Base-by-base conservation (phyloP, 352 stramenopile genomes). In the Phytophthora citrophthora region DNA sequence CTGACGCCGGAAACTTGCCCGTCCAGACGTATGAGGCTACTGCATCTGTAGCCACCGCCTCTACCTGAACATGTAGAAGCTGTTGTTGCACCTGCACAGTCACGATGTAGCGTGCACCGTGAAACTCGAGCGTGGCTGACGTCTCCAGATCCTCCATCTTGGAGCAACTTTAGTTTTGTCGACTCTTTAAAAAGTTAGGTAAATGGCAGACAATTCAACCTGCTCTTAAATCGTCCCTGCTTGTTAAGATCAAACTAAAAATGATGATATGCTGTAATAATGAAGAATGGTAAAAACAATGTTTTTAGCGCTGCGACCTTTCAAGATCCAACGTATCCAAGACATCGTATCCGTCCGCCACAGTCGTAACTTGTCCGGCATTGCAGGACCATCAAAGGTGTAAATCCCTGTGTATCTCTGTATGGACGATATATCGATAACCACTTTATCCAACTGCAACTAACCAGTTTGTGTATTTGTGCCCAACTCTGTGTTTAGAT, bases 91-190 rank as follows among this genome's bases (percentile, higher is more conserved):
- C 77, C 47, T 77, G 68, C 29, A 92, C 68, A 36, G 86, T 90
- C 63, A 88, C 81, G n/a, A 90, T 72, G 68, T 92, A 93, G 43
- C 68, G 79, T 44, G 84, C 77, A 48, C 83, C 86, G 48, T 94
- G 84, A 64, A 92, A 93, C 50, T 82, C 76, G 50, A 92, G 71
- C 55, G 69, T 64, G 13, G 76, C 69, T 40, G 76, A 83, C 55
- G 76, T 85, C 78, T 93, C 86, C 20, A 91, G 66, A 54, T 85
- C 74, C 64, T 87, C 72, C 74, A 81, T 83, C 26, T 43, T 38
- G 3, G 11, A 7, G 56, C 39, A 59, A 65, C 40, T 64, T 65
- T 44, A 68, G 13, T n/a, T 53, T 8, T 41, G 26, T 1, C 11
- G 23, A 27, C 36, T 16, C 12, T 51, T 13, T 18, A n/a, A n/a